Evolutionary conservation across 2,329 filamentous ascomycete species (phyloP), one percentile per base, ranked within the genome.

Genomic region (Monosporascus cannonballus): DNA sequence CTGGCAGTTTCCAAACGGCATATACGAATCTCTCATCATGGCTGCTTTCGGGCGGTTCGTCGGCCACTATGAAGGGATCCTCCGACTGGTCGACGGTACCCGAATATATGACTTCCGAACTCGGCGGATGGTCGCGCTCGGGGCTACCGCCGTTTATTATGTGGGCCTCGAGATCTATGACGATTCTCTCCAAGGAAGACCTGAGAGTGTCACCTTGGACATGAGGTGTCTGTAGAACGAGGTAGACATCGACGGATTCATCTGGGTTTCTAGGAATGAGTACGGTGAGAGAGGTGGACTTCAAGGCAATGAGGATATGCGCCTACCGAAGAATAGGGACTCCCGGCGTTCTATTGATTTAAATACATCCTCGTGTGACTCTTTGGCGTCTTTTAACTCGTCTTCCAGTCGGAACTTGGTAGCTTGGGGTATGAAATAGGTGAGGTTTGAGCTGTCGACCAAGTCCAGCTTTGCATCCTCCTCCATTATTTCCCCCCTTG

Each of bases 261-360:
- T 92, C 88, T 91, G 72, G 53, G 65, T 64, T 34, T 73, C 72
- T 78, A 71, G 61, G 64, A 69, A 74, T 79, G 69, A 79, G 78
- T 72, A 74, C 63, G 59, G 61, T 64, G 60, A 71, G 69, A 71
- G 69, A 72, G 63, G 64, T 57, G 59, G 59, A 64, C 56, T 59
- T 59, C 63, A 59, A 57, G 58, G 62, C 60, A 53, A 54, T 49
- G 51, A 54, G 56, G 52, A 54, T 60, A 60, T 54, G 51, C 47
- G 69, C 80, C 60, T 75, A 90, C 88, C 88, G 64, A 91, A 90
- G 65, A 89, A 87, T 39, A 92, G 73, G 51, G 78, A 77, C 39
- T 86, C 77, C 58, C 87, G 78, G 61, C 83, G 79, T 44, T 80
- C 71, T 62, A 90, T 76, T 18, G 78, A 78, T 49, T 82, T 76